Conservation (phyloP, 495 filamentous ascomycete species). For the Cercophora samala region DNA sequence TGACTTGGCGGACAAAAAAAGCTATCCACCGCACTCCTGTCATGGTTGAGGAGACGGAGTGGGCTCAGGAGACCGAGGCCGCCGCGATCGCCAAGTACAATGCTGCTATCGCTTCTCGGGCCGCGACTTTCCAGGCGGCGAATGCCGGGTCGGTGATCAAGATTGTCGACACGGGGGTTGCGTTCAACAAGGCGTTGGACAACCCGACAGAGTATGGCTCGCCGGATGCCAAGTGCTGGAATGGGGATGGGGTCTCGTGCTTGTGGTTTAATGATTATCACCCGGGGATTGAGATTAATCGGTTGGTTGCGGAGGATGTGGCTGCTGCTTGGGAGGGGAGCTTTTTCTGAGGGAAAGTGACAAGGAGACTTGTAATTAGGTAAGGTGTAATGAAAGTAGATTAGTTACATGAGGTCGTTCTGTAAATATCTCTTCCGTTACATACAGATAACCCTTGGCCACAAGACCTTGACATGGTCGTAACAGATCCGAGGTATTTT, state of each 20-base stretch:
- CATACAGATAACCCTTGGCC: too few species aligned
- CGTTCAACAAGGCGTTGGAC: slow-evolving; percentile 41
- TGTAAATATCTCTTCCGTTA: too few species aligned
- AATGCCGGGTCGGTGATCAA: slow-evolving; percentile 31
- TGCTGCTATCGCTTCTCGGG: slow-evolving; percentile 22
- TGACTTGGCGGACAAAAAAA: slow-evolving; percentile 11
- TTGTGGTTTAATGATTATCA: slow-evolving; percentile 49
- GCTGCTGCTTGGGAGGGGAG: slow-evolving; percentile 37
- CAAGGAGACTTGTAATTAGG: neutral
- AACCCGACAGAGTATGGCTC: slow-evolving; percentile 45
- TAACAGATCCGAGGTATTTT: too few species aligned
- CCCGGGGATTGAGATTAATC: slow-evolving; percentile 41
- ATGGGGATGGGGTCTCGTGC: slow-evolving; percentile 42
- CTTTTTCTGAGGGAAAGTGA: slow-evolving; percentile 24
- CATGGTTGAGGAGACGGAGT: slow-evolving; percentile 36
- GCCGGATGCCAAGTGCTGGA: slow-evolving; percentile 43
- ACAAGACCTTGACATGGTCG: too few species aligned
- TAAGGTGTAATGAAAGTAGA: too few species aligned
- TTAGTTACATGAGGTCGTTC: too few species aligned
- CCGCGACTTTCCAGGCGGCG: slow-evolving; percentile 28
- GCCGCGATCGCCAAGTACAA: slow-evolving; percentile 43
- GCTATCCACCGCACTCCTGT: slow-evolving; percentile 63
- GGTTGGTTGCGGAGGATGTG: slow-evolving; percentile 39
- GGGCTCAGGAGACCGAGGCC: slow-evolving; percentile 27
- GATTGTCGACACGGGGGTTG: slow-evolving; percentile 39